Conservation (phyloP, 176 grass and related monocot genomes). For the Canna indica region DNA sequence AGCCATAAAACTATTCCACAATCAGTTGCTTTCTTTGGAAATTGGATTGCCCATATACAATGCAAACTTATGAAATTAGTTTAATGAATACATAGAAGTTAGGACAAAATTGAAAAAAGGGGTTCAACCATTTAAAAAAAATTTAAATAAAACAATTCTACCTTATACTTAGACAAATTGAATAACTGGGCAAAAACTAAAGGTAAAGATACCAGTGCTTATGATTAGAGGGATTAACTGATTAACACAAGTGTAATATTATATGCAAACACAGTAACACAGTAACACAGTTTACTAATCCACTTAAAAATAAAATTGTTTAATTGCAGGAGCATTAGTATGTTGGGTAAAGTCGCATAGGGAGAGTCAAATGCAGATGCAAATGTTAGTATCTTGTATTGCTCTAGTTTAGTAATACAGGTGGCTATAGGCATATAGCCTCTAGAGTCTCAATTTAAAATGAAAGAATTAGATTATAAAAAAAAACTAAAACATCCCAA, state of each 20-base stretch:
- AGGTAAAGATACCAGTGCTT: neutral
- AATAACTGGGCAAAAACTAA: neutral
- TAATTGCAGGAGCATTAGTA: neutral
- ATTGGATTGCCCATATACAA: neutral
- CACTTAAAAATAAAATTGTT: neutral
- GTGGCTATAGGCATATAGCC: neutral
- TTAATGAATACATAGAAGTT: too few relatives aligned
- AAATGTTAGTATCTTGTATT: neutral
- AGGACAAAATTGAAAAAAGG: too few relatives aligned
- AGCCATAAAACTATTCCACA: neutral
- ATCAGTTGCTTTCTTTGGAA: neutral
- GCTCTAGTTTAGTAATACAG: neutral
- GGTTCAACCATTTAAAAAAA: too few relatives aligned
- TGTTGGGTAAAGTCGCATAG: neutral
- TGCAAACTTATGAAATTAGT: neutral
- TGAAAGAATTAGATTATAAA: neutral
- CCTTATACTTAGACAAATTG: neutral
- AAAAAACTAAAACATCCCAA: neutral
- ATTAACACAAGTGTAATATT: neutral
- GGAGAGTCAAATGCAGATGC: neutral
- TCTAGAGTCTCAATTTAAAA: neutral
- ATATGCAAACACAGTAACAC: neutral
- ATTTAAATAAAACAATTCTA: too few relatives aligned
- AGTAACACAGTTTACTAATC: neutral
- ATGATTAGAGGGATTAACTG: neutral